Conservation (phyloP, 805 yeast genomes). For the Nakazawaea wickerhamii region DNA sequence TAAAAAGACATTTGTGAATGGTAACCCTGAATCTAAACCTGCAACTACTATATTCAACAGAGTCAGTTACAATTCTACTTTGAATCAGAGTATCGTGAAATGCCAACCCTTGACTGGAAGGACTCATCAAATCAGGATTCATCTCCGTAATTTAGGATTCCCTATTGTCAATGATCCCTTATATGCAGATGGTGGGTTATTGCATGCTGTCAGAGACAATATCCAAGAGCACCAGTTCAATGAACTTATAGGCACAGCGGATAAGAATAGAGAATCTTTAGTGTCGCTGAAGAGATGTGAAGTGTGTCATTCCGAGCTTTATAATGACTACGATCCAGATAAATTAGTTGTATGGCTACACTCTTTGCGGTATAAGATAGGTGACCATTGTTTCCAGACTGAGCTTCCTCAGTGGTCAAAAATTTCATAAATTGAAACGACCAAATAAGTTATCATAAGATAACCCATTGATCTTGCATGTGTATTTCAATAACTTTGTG, state of each 20-base stretch:
- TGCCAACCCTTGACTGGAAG: slow-evolving; percentile 49
- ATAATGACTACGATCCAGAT: slow-evolving; percentile 24
- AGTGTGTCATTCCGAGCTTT: slow-evolving; percentile 30
- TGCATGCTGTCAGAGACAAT: not conserved
- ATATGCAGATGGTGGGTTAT: slow-evolving; percentile 16
- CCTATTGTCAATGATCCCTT: slow-evolving; percentile 32
- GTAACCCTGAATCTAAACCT: slow-evolving; percentile 14
- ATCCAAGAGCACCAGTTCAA: slow-evolving; percentile 12
- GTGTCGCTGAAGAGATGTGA: slow-evolving; percentile 24
- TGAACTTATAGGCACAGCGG: slow-evolving; percentile 13
- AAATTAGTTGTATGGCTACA: slow-evolving; percentile 41
- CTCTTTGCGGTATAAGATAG: slow-evolving; percentile 35
- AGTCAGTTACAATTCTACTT: slow-evolving; percentile 8
- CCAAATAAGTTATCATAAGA: slow-evolving; percentile 7
- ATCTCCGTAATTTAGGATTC: slow-evolving; percentile 39
- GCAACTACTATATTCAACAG: slow-evolving; percentile 19
- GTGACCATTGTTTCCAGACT: slow-evolving; percentile 31
- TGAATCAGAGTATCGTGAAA: slow-evolving; percentile 32
- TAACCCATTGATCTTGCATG: slow-evolving; percentile 2
- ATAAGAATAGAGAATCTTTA: slow-evolving; percentile 17
- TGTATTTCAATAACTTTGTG: not conserved
- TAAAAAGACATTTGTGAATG: slow-evolving; percentile 21
- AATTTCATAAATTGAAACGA: slow-evolving; percentile 11
- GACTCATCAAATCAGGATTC: slow-evolving; percentile 55
- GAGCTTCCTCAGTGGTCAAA: slow-evolving; percentile 42